Percentiles rank a stretch among this genome's conserved stretches.
Conservation (phyloP, 169 alveolate species). For the Plasmodium vivax region DNA sequence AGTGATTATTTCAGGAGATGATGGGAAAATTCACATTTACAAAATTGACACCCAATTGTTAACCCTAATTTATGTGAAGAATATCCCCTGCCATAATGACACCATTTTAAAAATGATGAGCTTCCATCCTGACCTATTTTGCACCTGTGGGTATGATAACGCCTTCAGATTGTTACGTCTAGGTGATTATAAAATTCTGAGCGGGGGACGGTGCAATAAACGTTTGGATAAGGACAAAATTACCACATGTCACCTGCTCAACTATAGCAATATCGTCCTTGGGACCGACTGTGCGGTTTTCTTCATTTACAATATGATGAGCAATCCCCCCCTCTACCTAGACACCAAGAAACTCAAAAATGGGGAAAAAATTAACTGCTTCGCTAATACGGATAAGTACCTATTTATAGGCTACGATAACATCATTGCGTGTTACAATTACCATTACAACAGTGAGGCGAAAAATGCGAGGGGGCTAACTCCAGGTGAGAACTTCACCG, state of each 20-base stretch:
- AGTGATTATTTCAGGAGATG: constrained; percentile 70
- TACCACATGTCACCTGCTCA: constrained; percentile 72
- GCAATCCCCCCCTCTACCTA: constrained; percentile 60
- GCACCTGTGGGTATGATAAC: constrained; percentile 86
- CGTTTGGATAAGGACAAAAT: constrained; percentile 82
- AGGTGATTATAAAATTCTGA: constrained; percentile 69
- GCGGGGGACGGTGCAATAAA: constrained; percentile 84
- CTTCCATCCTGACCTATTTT: constrained; percentile 41
- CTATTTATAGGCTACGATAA: constrained; percentile 60
- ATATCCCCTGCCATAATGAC: constrained; percentile 77
- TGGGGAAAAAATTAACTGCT: constrained; percentile 46
- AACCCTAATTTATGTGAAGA: constrained; percentile 74
- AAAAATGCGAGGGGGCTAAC: not conserved
- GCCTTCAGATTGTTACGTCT: constrained; percentile 76
- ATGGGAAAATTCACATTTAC: constrained; percentile 69
- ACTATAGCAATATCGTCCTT: constrained; percentile 35
- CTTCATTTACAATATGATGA: constrained; percentile 49
- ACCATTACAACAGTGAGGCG: constrained; percentile 25
- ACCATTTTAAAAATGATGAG: constrained; percentile 76
- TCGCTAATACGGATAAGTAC: constrained; percentile 70
- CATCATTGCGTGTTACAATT: constrained; percentile 67
- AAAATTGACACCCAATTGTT: constrained; percentile 24
- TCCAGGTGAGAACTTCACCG: not conserved
- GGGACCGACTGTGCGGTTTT: constrained; percentile 38
- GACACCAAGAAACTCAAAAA: constrained; percentile 44